Base-by-base conservation (phyloP, 2,329 filamentous ascomycete species). In the Aspergillus brunneoviolaceus region DNA sequence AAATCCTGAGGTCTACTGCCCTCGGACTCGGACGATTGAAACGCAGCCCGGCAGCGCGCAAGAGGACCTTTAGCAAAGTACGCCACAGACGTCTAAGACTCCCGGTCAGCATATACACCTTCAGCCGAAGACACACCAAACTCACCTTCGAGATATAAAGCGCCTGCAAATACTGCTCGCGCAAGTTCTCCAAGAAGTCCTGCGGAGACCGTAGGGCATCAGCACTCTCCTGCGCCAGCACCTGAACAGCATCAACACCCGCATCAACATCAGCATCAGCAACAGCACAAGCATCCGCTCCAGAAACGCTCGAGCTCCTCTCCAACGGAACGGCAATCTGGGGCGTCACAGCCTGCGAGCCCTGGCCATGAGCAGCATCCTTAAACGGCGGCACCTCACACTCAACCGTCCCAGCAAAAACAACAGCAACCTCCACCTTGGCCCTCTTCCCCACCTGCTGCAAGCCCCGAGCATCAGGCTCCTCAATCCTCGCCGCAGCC, bases 21-120 rank as follows among this genome's bases (percentile, higher is more conserved):
- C 27, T 67, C 61, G 35, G 60, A 50, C n/a, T 65, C 70, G 11
- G 68, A 60, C 10, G 68, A 65, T 58, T 76, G 72, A 33, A 77
- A 76, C 54, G 74, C 72, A 45, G 71, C 75, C 33, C 80, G 76
- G 29, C 77, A 80, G 29, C 80, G 77, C 14, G 79, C 74, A 54
- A 82, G 68, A 16, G 80, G 80, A 4, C 80, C 80, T 70, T 82
- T 82, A 39, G 79, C 79, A 66, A 82, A 82, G 65, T 82, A 82
- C 57, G 80, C 80, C 57, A 82, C 69, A 29, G 79, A 81, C n/a
- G 79, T 77, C 72, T 80, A 60, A 10, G n/a, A 25, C 45, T 35
- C 59, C 33, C 33, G 3, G 59, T 71, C 19, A 70, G 64, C 45
- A 35, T 57, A 42, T 19, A 47, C n/a, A 9, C 25, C 54, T 21